These are phyloP conservation scores for Aquilaria agallochum DNA, from an alignment of 441 rosid species.

Conservation along the genomic window DNA sequence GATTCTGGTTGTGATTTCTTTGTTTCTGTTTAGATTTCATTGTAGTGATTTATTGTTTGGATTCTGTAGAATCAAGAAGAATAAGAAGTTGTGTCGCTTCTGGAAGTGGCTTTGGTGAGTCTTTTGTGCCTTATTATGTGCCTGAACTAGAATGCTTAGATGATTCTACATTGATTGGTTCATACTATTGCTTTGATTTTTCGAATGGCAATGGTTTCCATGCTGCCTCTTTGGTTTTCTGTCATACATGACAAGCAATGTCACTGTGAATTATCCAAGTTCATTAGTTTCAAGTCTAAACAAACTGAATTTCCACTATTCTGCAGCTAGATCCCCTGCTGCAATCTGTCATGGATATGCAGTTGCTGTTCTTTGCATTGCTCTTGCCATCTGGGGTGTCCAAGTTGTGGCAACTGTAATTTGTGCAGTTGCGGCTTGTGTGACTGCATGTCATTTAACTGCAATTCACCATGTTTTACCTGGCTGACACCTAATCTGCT, in stretches of 20 bases:
- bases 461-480: constrained; percentile 17
- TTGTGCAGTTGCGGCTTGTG: constrained; percentile 1
- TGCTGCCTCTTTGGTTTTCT: no score
- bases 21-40: no score
- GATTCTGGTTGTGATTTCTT: no score
- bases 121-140: neutral
- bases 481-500: constrained; percentile 31
- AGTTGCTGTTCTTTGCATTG: constrained; percentile 65
- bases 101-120: constrained; percentile 32
- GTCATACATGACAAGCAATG: no score
- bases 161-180: no score
- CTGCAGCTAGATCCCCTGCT: constrained; percentile 39
- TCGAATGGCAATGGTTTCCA: no score
- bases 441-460: neutral
- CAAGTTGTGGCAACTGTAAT: constrained; percentile 38
- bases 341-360: neutral
- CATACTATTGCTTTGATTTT: no score
- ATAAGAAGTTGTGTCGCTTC: constrained; percentile 8
- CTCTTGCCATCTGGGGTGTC: constrained; percentile 35
- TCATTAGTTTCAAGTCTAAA: neutral
- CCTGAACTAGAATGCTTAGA: neutral
- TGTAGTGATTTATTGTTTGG: no score
- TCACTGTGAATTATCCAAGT: no score
- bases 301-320: constrained; percentile 2
- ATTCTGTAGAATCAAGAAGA: constrained; percentile 15